Evolutionary conservation across 768 basidiomycete species (phyloP), one percentile per base, ranked within the genome.

Genomic region (Lactarius indigo): DNA sequence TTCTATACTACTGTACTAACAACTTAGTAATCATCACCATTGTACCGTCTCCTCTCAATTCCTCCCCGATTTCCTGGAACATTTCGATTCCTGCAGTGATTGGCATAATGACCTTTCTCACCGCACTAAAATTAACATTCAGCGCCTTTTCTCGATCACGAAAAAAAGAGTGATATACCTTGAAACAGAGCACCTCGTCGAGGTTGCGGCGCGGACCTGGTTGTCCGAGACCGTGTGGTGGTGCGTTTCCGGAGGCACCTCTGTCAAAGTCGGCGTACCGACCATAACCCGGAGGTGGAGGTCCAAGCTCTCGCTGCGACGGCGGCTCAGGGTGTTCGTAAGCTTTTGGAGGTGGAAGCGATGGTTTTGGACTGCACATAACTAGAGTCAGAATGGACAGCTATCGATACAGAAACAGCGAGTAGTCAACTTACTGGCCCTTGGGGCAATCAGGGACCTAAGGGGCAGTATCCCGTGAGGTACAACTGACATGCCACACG

Each of bases 71-170:
- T 94, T 15, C 94, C 94, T 31, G 94, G 94, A 28, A 94, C 89
- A 75, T 94, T 95, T 64, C 91, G 81, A 75, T 95, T 95, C 50
- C 89, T 85, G 77, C 96, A 97, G 72, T 92, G 88, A 75, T 97
- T 96, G 23, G 96, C 96, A 74, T 96, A 96, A 74, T 98, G 96
- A 1, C 96, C 96, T 71, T 90, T 89, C 76, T 93, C 88, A 42
- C 92, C 92, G 73, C 95, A 97, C 89, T 94, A 68, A 6, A 70
- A 64, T 41, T 64, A 12, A 52, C 20, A 1, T 15, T 50, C 58
- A 61, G 61, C 64, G 33, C 63, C 37, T 42, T 9, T 17, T 41
- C 56, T 70, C 54, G 39, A 63, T 60, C 61, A 54, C 8, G 7
- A 59, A 57, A 64, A 54, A 7, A n/a, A 23, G 26, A 15, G 54